Conservation (phyloP, 768 basidiomycete species). For the Albatrellus ellisii region DNA sequence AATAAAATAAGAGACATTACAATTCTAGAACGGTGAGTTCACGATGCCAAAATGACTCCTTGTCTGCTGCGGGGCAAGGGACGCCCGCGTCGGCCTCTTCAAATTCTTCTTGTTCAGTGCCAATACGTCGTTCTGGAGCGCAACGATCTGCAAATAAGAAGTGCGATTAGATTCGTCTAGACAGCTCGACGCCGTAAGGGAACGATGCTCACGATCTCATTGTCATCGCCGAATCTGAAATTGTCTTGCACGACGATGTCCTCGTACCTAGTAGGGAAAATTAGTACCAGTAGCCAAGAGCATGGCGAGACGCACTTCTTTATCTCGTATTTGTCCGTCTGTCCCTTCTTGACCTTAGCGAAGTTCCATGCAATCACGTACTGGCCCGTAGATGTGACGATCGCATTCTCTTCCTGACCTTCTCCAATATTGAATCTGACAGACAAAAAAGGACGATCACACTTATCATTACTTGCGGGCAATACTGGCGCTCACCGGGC, state of each 20-base stretch:
- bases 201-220: slow-evolving; percentile 69
- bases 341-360: slow-evolving; percentile 85
- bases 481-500: slow-evolving; percentile 49
- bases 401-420: slow-evolving; percentile 84
- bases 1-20: too few species aligned
- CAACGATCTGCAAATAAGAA: slow-evolving; percentile 64
- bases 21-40: slow-evolving; percentile 10
- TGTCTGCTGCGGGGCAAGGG: slow-evolving; percentile 37
- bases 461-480: not conserved
- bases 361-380: slow-evolving; percentile 98
- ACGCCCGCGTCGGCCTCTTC: slow-evolving; percentile 67
- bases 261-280: slow-evolving; percentile 42
- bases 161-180: too few species aligned
- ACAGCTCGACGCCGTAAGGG: not conserved
- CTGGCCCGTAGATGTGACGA: slow-evolving; percentile 87
- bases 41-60: slow-evolving; percentile 11
- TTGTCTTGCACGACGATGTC: slow-evolving; percentile 93
- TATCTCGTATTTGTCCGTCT: slow-evolving; percentile 87
- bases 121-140: slow-evolving; percentile 86
- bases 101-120: slow-evolving; percentile 91
- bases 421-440: slow-evolving; percentile 91
- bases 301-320: slow-evolving; percentile 39
- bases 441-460: slow-evolving; percentile 1
- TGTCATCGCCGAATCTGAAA: slow-evolving; percentile 96
- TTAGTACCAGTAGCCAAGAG: not conserved